Evolutionary conservation across 108 stramenopile species (phyloP).

Genomic region (Nitzschia inconspicua): DNA sequence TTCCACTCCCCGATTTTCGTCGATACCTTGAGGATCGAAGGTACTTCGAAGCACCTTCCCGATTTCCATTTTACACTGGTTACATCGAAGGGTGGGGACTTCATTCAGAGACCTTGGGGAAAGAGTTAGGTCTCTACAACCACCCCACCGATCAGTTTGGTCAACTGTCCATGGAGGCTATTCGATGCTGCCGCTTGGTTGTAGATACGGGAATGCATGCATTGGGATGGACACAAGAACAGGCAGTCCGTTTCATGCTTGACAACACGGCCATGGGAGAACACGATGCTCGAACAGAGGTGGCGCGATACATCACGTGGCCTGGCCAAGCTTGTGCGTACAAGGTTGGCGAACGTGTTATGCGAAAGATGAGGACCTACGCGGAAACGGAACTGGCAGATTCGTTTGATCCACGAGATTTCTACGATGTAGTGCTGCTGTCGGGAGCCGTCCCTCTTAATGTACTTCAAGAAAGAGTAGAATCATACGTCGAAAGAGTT

Average conservation of each 20-base stretch:
- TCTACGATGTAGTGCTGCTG: constrained; percentile 43
- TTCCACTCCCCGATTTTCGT: constrained; percentile 37
- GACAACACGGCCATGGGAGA: constrained; percentile 62
- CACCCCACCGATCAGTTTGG: constrained; percentile 46
- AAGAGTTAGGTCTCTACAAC: constrained; percentile 50
- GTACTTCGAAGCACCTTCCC: constrained; percentile 55
- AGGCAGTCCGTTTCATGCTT: constrained; percentile 47
- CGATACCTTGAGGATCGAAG: constrained; percentile 45
- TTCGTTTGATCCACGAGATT: constrained; percentile 46
- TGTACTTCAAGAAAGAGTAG: constrained; percentile 36
- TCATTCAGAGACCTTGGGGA: constrained; percentile 47
- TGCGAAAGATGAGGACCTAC: constrained; percentile 29
- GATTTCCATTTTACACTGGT: constrained; percentile 67
- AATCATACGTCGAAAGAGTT: constrained; percentile 25
- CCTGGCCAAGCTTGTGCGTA: constrained; percentile 64
- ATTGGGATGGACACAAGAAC: constrained; percentile 41
- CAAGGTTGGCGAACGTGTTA: constrained; percentile 54
- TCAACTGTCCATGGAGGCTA: constrained; percentile 50
- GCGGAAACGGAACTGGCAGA: constrained; percentile 36
- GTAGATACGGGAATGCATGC: constrained; percentile 71
- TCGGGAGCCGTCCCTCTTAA: constrained; percentile 54
- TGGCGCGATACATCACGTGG: constrained; percentile 53
- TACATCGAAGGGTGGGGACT: constrained; percentile 65
- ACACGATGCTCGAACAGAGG: constrained; percentile 53
- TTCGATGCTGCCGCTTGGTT: constrained; percentile 46